Percentiles rank a stretch among this genome's conserved stretches.
phyloP scores from a whole-genome alignment of 2,329 filamentous ascomycete genomes.

The Fusarium vanettenii region DNA sequence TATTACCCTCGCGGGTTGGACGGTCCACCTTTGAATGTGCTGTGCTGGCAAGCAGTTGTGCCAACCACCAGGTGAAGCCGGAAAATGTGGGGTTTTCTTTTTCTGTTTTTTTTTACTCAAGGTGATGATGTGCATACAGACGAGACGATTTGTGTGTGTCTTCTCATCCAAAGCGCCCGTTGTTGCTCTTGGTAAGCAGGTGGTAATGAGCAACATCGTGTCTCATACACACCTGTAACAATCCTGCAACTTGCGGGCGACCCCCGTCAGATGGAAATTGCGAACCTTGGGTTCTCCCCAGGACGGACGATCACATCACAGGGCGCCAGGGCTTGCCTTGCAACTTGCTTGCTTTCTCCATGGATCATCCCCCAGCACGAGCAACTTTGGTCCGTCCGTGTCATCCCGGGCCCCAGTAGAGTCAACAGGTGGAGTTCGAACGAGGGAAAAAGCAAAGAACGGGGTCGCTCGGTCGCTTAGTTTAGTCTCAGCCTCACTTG shows the following conservation, averaged over 20 bases:
- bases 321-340: neutral
- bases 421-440: conserved; percentile 4
- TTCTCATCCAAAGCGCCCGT: neutral
- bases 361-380: neutral
- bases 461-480: neutral
- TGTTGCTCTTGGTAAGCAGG: neutral
- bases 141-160: neutral
- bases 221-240: conserved; percentile 40
- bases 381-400: neutral
- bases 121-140: conserved; percentile 1
- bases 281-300: conserved; percentile 1
- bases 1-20: neutral
- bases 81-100: neutral
- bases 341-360: neutral
- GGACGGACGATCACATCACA: conserved; percentile 5
- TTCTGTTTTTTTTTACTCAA: neutral
- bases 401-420: neutral
- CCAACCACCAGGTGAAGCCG: neutral
- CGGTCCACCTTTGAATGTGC: neutral
- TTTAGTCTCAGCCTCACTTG: neutral
- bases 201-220: conserved; percentile 1
- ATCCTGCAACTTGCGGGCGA: conserved; percentile 32
- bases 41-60: neutral
- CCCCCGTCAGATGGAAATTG: conserved; percentile 26
- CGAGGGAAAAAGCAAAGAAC: neutral